Percentiles rank a stretch among this genome's conserved stretches.
These are phyloP conservation scores for Syzygium jambos DNA, from an alignment of 345 rosid species.

Conservation along the genomic window DNA sequence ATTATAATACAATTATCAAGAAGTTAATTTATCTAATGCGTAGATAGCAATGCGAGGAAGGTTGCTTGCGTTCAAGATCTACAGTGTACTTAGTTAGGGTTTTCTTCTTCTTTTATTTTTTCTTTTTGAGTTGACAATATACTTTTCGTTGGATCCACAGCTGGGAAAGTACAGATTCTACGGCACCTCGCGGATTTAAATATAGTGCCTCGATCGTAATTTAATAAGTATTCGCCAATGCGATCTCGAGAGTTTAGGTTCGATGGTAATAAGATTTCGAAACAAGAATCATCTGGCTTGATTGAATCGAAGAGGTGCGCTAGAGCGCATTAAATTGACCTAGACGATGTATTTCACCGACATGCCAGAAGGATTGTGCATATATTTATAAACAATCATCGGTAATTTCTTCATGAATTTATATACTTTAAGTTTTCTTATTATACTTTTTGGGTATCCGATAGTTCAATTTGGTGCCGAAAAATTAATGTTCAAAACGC, in stretches of 20 bases:
- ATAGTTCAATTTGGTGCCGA: too few relatives aligned
- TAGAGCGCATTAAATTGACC: too few relatives aligned
- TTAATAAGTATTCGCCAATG: accelerated
- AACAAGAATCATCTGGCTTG: neutral
- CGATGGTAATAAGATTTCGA: neutral
- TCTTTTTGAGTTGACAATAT: neutral
- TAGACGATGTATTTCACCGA: too few relatives aligned
- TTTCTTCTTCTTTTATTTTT: neutral
- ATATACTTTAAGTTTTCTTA: accelerated
- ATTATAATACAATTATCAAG: neutral
- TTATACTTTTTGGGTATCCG: accelerated
- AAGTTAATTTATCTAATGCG: neutral
- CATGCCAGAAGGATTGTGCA: too few relatives aligned
- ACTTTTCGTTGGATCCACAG: neutral
- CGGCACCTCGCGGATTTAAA: neutral
- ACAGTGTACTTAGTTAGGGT: neutral
- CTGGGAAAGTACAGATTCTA: neutral
- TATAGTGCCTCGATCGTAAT: neutral
- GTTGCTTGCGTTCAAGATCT: neutral
- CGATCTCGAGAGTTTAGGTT: neutral
- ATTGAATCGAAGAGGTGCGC: neutral
- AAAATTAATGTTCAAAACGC: neutral
- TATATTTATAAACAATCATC: too few relatives aligned
- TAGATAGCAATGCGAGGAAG: neutral
- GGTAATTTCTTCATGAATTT: too few relatives aligned